phyloP scores from a whole-genome alignment of 2,329 filamentous ascomycete genomes.

The Capronia coronata region DNA sequence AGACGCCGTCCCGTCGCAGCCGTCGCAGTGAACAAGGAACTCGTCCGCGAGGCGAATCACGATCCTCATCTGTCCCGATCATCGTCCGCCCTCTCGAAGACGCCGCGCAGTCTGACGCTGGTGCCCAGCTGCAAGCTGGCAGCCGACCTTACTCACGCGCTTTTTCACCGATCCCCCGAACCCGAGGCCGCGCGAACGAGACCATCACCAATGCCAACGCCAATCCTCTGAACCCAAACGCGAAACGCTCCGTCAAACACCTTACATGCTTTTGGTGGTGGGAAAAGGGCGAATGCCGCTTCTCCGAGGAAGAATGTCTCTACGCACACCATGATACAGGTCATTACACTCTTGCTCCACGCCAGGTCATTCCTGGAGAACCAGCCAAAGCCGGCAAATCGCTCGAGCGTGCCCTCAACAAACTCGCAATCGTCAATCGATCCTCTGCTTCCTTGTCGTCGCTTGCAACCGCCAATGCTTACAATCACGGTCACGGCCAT shows the following conservation, averaged over 20 bases:
- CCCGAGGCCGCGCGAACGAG: not conserved
- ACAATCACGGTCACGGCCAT: not conserved
- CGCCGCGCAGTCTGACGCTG: not conserved
- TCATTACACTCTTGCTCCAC: constrained; percentile 19
- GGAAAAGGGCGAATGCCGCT: constrained; percentile 28
- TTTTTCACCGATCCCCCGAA: not conserved
- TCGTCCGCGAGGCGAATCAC: constrained; percentile 12
- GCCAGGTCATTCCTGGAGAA: constrained; percentile 20
- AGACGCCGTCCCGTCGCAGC: constrained; percentile 13
- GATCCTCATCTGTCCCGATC: constrained; percentile 21
- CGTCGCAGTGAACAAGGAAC: constrained; percentile 6
- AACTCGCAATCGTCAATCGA: constrained; percentile 16
- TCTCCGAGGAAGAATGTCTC: constrained; percentile 28
- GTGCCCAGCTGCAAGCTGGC: not conserved
- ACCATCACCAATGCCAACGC: not conserved
- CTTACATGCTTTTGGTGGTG: constrained; percentile 34
- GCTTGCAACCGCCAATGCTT: not conserved
- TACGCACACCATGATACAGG: constrained; percentile 32
- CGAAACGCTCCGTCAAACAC: constrained; percentile 28
- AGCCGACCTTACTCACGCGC: constrained; percentile 4
- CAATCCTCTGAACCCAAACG: constrained; percentile 5
- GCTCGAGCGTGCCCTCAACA: constrained; percentile 21
- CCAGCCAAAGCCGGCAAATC: constrained; percentile 27
- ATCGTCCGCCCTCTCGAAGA: constrained; percentile 8
- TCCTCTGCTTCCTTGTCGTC: constrained; percentile 14